phyloP scores from a whole-genome alignment of 371 early-diverging fungal genomes.

The Mortierella sp. region DNA sequence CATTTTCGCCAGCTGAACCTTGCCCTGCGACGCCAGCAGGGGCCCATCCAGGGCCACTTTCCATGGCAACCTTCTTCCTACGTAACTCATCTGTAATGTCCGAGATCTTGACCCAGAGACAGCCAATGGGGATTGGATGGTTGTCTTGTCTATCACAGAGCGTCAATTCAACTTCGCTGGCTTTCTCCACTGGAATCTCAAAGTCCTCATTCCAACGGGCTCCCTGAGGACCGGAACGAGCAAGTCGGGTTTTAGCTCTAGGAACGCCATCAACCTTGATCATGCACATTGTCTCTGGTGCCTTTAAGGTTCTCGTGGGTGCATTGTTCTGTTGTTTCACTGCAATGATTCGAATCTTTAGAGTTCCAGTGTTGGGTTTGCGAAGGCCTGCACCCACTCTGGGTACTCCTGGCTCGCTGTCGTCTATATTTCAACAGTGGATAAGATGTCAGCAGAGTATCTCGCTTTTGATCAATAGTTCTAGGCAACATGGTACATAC shows the following conservation, averaged over 20 bases:
- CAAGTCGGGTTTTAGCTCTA: conserved; percentile 79
- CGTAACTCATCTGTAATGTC: conserved; percentile 85
- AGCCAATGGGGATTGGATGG: conserved; percentile 76
- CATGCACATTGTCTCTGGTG: conserved; percentile 75
- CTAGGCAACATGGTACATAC: conserved; percentile 36
- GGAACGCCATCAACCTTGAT: conserved; percentile 88
- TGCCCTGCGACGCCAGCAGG: conserved; percentile 50
- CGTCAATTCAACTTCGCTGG: conserved; percentile 92
- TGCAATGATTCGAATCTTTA: conserved; percentile 74
- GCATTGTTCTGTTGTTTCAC: conserved; percentile 78
- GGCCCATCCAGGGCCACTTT: conserved; percentile 61
- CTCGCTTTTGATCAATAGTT: neutral
- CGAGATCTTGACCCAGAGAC: conserved; percentile 85
- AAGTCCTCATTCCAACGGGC: conserved; percentile 89
- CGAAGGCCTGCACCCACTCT: conserved; percentile 75
- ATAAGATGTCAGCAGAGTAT: neutral
- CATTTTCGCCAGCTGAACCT: conserved; percentile 27
- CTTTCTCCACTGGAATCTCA: conserved; percentile 86
- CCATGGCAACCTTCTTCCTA: conserved; percentile 66
- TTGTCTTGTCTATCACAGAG: conserved; percentile 79
- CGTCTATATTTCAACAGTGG: conserved; percentile 27
- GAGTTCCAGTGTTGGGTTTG: conserved; percentile 79
- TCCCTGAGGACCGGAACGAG: conserved; percentile 61
- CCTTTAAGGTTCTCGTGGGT: conserved; percentile 69
- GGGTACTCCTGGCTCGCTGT: conserved; percentile 41